Evolutionary conservation across 169 alveolate species (phyloP).

Genomic region (Plasmodium reichenowi): DNA sequence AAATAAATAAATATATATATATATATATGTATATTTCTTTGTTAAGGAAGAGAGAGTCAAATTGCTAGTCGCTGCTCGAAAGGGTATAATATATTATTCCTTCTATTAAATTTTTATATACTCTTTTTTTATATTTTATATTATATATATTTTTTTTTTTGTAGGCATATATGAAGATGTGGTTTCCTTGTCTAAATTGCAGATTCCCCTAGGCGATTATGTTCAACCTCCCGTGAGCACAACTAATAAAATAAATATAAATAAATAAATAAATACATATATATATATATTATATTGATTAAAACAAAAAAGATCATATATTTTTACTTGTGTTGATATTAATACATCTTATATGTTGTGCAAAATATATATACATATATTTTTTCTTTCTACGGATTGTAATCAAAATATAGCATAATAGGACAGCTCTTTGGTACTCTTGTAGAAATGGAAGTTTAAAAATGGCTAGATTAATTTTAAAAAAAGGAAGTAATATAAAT

Average conservation of each 20-base stretch:
- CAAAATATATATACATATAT: not conserved
- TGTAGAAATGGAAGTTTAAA: slow-evolving; percentile 69
- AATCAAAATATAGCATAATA: slow-evolving; percentile 17
- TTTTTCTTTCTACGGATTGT: not conserved
- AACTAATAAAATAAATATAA: not conserved
- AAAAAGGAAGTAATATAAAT: slow-evolving; percentile 70
- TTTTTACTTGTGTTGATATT: not conserved
- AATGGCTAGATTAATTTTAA: slow-evolving; percentile 65
- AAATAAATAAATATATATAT: not conserved
- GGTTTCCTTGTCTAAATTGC: slow-evolving; percentile 61
- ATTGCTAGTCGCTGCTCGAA: slow-evolving; percentile 67
- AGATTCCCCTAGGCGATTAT: slow-evolving; percentile 63
- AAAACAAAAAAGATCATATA: not conserved
- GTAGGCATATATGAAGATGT: slow-evolving; percentile 66
- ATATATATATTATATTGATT: not conserved
- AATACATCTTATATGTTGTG: not conserved
- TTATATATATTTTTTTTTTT: not conserved
- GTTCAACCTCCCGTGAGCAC: slow-evolving; percentile 63
- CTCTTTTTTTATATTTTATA: not conserved
- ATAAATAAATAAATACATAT: not conserved
- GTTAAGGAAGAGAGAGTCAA: slow-evolving; percentile 73
- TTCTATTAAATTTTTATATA: not conserved
- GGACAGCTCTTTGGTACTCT: slow-evolving; percentile 69
- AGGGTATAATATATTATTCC: slow-evolving; percentile 24
- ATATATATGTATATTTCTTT: not conserved